Evolutionary conservation across 208 protist genomes (phyloP).

Genomic region (Naegleria lovaniensis): DNA sequence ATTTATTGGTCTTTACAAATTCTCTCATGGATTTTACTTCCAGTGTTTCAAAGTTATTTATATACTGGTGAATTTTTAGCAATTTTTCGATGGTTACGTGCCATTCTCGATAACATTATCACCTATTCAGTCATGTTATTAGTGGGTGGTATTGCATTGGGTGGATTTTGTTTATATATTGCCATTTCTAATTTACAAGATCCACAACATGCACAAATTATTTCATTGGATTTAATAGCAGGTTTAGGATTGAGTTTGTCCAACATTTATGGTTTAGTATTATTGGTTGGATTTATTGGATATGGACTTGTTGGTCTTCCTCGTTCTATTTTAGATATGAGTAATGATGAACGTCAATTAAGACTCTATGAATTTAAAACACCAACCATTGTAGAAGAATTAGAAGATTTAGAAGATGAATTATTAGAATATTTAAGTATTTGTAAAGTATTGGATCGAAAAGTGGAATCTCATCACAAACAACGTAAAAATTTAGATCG

Average conservation of each 20-base stretch:
- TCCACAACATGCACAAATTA: not conserved
- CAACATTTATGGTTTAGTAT: not conserved
- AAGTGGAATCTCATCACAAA: not conserved
- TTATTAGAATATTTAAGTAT: not conserved
- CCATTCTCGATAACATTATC: not conserved
- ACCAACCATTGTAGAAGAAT: not conserved
- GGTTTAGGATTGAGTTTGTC: not conserved
- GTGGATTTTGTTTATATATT: not conserved
- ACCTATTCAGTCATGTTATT: not conserved
- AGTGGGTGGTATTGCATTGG: not conserved
- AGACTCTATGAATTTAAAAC: not conserved
- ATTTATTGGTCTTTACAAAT: slow-evolving; percentile 23
- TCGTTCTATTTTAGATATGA: not conserved
- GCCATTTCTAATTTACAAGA: not conserved
- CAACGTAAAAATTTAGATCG: not conserved
- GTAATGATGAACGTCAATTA: not conserved
- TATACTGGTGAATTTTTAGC: not conserved
- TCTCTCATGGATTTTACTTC: not conserved
- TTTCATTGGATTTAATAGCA: not conserved
- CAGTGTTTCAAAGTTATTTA: not conserved
- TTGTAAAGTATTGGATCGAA: not conserved
- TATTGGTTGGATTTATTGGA: not conserved
- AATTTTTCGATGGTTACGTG: not conserved
- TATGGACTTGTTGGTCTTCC: not conserved
- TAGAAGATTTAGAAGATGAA: not conserved